These are phyloP conservation scores for Colletotrichum liaoningense DNA, from an alignment of 2,329 filamentous ascomycete species.

Conservation along the genomic window DNA sequence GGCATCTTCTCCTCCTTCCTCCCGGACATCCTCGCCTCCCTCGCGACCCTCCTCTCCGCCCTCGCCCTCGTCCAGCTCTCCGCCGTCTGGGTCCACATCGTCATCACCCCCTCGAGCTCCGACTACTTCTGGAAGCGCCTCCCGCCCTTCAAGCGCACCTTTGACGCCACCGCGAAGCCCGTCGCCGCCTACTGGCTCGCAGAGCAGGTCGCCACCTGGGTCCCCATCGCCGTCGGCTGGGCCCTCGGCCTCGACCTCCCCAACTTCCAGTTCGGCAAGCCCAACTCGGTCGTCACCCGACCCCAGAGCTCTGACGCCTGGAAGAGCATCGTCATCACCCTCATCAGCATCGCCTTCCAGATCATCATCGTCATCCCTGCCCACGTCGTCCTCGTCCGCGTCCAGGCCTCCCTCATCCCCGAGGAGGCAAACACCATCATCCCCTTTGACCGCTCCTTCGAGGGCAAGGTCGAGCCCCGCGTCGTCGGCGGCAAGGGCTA, in stretches of 20 bases:
- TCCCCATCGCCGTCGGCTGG: constrained; percentile 53
- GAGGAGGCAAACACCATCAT: constrained; percentile 86
- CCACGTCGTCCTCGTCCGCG: constrained; percentile 80
- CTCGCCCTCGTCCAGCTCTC: constrained; percentile 75
- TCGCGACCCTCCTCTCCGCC: constrained; percentile 67
- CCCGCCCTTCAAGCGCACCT: constrained; percentile 71
- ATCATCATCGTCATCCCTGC: constrained; percentile 80
- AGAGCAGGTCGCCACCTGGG: constrained; percentile 58
- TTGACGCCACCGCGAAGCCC: constrained; percentile 76
- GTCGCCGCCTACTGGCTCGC: constrained; percentile 72
- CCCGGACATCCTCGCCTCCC: constrained; percentile 55
- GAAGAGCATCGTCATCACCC: constrained; percentile 59
- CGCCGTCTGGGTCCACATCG: constrained; percentile 86
- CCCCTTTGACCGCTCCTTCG: constrained; percentile 89
- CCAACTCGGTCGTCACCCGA: constrained; percentile 49
- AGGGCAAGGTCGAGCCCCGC: constrained; percentile 79
- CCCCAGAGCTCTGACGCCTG: constrained; percentile 50
- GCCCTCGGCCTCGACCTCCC: constrained; percentile 56
- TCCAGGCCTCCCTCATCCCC: constrained; percentile 88
- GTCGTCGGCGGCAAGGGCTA: constrained; percentile 79
- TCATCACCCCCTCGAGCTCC: constrained; percentile 77
- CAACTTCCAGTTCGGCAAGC: constrained; percentile 48
- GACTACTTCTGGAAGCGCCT: constrained; percentile 77
- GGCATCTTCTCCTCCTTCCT: constrained; percentile 57
- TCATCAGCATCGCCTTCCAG: constrained; percentile 61